Percentiles rank a stretch among this genome's conserved stretches.
Conservation (phyloP, 2,329 filamentous ascomycete genomes). For the Cryphonectria radicalis region DNA sequence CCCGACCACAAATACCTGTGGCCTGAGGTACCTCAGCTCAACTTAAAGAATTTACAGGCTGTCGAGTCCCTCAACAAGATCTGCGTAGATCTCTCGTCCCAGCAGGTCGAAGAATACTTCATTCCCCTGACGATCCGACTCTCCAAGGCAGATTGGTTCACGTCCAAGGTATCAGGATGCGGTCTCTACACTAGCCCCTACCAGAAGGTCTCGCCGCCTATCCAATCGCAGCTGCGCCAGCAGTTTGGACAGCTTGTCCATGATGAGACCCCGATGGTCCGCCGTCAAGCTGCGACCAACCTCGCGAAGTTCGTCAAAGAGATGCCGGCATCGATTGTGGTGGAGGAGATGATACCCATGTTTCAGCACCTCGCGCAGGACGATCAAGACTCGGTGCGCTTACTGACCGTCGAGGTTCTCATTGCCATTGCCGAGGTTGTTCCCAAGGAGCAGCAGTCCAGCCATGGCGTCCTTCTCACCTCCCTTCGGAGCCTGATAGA, state of each 20-base stretch:
- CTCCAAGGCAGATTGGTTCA: slow-evolving; percentile 99
- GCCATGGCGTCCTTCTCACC: slow-evolving; percentile 89
- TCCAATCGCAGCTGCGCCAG: slow-evolving; percentile 88
- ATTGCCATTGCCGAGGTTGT: slow-evolving; percentile 97
- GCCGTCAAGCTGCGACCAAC: slow-evolving; percentile 94
- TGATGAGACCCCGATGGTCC: slow-evolving; percentile 98
- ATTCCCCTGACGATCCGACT: slow-evolving; percentile 94
- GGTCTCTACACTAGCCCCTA: slow-evolving; percentile 95
- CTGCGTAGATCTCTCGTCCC: slow-evolving; percentile 85
- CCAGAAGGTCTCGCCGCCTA: slow-evolving; percentile 82
- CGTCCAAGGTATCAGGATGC: slow-evolving; percentile 96
- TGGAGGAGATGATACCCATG: slow-evolving; percentile 98
- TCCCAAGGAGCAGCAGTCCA: slow-evolving; percentile 96
- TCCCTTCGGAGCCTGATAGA: slow-evolving; percentile 93
- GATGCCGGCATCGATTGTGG: slow-evolving; percentile 88
- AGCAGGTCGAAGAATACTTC: slow-evolving; percentile 97
- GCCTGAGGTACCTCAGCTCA: slow-evolving; percentile 25
- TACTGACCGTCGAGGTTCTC: slow-evolving; percentile 94
- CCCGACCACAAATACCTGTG: not conserved
- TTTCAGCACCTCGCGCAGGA: slow-evolving; percentile 97
- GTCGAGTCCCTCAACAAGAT: slow-evolving; percentile 99
- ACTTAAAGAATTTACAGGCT: slow-evolving; percentile 60
- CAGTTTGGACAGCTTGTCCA: slow-evolving; percentile 93
- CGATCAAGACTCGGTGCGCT: slow-evolving; percentile 95
- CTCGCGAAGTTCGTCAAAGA: slow-evolving; percentile 97